These are phyloP conservation scores for Hypoxylon sp. DNA, from an alignment of 2,329 filamentous ascomycete species.

Conservation along the genomic window DNA sequence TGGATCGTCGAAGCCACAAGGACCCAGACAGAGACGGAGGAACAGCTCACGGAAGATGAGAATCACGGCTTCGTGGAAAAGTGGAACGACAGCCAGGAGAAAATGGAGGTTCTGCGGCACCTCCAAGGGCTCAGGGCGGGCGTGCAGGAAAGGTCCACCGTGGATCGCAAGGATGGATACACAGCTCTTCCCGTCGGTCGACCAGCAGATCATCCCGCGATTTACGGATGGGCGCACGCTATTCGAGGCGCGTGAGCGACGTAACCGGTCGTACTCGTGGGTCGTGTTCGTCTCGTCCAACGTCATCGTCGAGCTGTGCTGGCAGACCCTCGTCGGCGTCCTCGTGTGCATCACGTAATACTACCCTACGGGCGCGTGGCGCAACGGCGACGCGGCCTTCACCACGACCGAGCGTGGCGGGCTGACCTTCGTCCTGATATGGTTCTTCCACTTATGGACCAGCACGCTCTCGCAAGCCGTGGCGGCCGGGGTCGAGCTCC, in stretches of 20 bases:
- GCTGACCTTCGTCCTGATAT: slow-evolving; percentile 12
- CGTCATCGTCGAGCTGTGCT: slow-evolving; percentile 79
- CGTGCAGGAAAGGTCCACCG: not conserved
- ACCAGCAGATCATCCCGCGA: slow-evolving; percentile 83
- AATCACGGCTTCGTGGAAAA: not conserved
- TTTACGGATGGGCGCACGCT: slow-evolving; percentile 82
- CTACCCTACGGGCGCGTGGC: slow-evolving; percentile 27
- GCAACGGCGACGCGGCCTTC: slow-evolving; percentile 15
- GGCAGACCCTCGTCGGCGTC: slow-evolving; percentile 11
- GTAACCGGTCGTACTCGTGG: slow-evolving; percentile 85
- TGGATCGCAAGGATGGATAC: not conserved
- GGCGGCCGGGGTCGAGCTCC: not conserved
- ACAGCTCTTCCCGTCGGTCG: slow-evolving; percentile 81
- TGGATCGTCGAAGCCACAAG: slow-evolving; percentile 71
- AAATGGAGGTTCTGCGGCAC: not conserved
- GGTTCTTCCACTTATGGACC: slow-evolving; percentile 18
- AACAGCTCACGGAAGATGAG: not conserved
- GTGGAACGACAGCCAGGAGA: not conserved
- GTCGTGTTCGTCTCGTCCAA: slow-evolving; percentile 83
- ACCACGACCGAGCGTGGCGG: slow-evolving; percentile 13
- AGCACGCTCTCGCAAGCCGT: slow-evolving; percentile 10
- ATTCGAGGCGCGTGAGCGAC: slow-evolving; percentile 84
- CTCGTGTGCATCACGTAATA: slow-evolving; percentile 20
- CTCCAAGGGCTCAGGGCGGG: slow-evolving; percentile 49
- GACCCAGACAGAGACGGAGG: not conserved